phyloP scores from a whole-genome alignment of 2,329 filamentous ascomycete species.

The Chrysoporthe deuterocubensis region DNA sequence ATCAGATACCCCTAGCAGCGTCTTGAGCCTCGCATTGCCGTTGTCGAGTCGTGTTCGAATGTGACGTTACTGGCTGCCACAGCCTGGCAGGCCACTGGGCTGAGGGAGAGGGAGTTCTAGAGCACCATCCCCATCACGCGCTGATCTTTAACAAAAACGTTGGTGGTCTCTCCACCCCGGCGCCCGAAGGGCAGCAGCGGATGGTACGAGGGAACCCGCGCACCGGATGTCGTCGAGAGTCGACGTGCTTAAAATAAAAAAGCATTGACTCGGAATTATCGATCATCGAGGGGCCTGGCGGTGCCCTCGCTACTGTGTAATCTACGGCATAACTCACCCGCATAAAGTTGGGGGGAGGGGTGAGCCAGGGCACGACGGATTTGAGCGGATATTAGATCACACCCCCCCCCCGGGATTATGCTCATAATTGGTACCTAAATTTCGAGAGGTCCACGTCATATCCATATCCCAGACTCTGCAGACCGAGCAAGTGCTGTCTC shows the following conservation, averaged over 20 bases:
- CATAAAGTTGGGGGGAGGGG: background rate
- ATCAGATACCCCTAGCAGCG: too few species aligned
- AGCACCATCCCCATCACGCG: background rate
- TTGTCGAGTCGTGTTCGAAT: too few species aligned
- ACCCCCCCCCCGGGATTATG: constrained; percentile 2
- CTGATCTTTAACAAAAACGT: background rate
- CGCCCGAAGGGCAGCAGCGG: background rate
- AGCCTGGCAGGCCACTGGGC: too few species aligned
- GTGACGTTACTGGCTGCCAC: too few species aligned
- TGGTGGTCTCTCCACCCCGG: background rate
- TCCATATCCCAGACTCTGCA: background rate
- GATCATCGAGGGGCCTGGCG: background rate
- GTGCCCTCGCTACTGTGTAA: background rate
- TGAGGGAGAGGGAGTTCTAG: too few species aligned
- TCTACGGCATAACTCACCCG: background rate
- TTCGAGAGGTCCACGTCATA: constrained; percentile 2
- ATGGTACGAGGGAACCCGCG: background rate
- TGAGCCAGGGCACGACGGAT: background rate
- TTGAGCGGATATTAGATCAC: constrained; percentile 5
- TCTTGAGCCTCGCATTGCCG: too few species aligned
- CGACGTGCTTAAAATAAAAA: background rate
- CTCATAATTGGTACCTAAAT: constrained; percentile 1
- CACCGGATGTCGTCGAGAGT: background rate
- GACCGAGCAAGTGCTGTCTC: background rate
- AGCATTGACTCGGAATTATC: background rate